Base-by-base conservation (phyloP, 139 green algal genomes). In the Asterochloris erici region DNA sequence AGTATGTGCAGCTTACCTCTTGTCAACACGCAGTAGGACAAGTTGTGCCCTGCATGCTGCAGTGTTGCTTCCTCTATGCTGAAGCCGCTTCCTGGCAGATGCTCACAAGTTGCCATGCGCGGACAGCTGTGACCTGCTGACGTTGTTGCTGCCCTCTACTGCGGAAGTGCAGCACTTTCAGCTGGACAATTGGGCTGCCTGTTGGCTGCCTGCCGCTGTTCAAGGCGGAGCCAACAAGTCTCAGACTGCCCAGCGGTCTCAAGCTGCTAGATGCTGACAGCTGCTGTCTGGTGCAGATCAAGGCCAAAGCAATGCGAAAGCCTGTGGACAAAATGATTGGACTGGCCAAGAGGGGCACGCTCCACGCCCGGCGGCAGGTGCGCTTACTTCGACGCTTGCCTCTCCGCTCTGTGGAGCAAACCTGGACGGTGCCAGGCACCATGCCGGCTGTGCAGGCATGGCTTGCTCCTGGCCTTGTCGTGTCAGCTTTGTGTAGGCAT, bases 241-340 rank as follows among this genome's bases (percentile, higher is more conserved):
- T 61, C 24, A 61, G 9, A 4, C n/a, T 64, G 27, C 38, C 38
- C 19, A 27, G 38, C 38, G 6, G 38, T 54, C 38, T 54, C 38
- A 54, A 54, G 38, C 38, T 54, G 38, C 38, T 6, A 54, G 66
- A 9, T 26, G 66, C 66, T 73, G 28, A 21, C 38, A 54, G 38
- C 38, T 54, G 38, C 38, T 74, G 0, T 0, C 1, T 63, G 23
- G 38, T 80, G 26, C 87, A 97, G 94, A 83, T 93, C 13, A 91
- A 91, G 79, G 97, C 97, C 74, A 98, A 98, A 89, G 97, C 96
- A 15, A 95, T 99, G 71, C 89, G 95, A 47, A 96, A 96, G 82
- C 94, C 94, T 76, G 97, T 98, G 29, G 97, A 99, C 87, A 95
- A 98, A 82, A 98, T 99, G 91, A 99, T 99, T 78, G 94, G 90